These are phyloP conservation scores for Candida mattraensis DNA, from an alignment of 805 yeast species.

Conservation along the genomic window DNA sequence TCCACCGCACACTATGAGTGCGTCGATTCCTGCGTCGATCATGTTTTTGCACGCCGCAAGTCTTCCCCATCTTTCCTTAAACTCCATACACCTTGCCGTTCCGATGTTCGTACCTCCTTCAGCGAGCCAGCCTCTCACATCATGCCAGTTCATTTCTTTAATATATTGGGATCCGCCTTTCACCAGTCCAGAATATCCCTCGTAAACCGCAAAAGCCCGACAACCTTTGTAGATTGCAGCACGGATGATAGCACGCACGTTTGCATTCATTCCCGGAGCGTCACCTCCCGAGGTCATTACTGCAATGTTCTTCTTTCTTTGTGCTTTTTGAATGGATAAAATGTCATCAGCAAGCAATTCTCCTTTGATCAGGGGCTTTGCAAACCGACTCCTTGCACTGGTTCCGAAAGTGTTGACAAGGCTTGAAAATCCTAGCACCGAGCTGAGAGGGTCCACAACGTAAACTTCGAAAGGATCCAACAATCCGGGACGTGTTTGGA, in stretches of 20 bases:
- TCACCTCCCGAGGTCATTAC: slow-evolving; percentile 85
- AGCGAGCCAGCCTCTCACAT: slow-evolving; percentile 68
- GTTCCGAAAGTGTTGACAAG: slow-evolving; percentile 51
- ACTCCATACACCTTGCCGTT: slow-evolving; percentile 71
- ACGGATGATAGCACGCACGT: slow-evolving; percentile 70
- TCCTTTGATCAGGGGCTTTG: slow-evolving; percentile 2
- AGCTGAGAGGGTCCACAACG: slow-evolving; percentile 81
- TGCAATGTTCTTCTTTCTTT: no score
- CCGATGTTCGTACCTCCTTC: slow-evolving; percentile 80
- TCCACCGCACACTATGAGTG: slow-evolving; percentile 79
- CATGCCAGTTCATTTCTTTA: slow-evolving; percentile 67
- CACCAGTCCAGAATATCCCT: slow-evolving; percentile 74
- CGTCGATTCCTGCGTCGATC: slow-evolving; percentile 72
- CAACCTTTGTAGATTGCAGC: slow-evolving; percentile 66
- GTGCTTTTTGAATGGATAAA: slow-evolving; percentile 26
- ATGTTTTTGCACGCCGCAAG: slow-evolving; percentile 62
- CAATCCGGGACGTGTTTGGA: slow-evolving; percentile 69
- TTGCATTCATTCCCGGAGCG: slow-evolving; percentile 80
- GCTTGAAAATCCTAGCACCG: slow-evolving; percentile 75
- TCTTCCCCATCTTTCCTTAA: slow-evolving; percentile 66
- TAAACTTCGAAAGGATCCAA: slow-evolving; percentile 74
- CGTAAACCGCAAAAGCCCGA: slow-evolving; percentile 65
- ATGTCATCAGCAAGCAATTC: slow-evolving; percentile 1
- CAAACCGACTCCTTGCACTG: slow-evolving; percentile 17
- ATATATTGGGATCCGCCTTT: slow-evolving; percentile 58